Percentiles rank a stretch among this genome's conserved stretches.
Evolutionary conservation across 106 monocot genomes (phyloP).

Genomic region (Ottelia alismoides): DNA sequence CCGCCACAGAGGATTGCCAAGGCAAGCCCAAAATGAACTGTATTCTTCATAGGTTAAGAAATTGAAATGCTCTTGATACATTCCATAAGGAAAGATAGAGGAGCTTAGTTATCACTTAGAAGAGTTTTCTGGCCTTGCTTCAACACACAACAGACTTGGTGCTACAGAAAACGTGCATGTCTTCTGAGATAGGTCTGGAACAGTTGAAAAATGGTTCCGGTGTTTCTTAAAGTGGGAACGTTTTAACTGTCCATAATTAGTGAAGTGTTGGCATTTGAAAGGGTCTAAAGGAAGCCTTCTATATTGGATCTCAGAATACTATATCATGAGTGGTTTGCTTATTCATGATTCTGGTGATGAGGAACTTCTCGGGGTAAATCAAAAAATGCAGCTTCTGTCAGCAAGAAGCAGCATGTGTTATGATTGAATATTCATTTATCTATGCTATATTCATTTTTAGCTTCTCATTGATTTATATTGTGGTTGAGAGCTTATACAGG

Average conservation of each 20-base stretch:
- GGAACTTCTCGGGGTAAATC: too few species aligned
- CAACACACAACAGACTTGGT: conserved; percentile 8
- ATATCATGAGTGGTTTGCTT: too few species aligned
- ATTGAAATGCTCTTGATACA: conserved; percentile 13
- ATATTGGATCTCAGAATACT: too few species aligned
- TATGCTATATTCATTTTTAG: neutral
- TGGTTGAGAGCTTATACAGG: neutral
- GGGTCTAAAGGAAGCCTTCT: too few species aligned
- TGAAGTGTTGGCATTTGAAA: too few species aligned
- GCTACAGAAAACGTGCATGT: neutral
- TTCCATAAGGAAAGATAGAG: conserved; percentile 23
- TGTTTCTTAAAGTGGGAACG: conserved; percentile 27
- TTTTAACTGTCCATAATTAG: too few species aligned
- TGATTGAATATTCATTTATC: conserved; percentile 2
- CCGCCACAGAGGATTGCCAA: conserved; percentile 74
- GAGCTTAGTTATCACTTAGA: neutral
- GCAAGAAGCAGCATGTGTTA: too few species aligned
- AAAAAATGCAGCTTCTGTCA: too few species aligned
- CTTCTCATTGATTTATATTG: neutral
- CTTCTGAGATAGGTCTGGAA: conserved; percentile 2
- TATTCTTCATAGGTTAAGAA: conserved; percentile 53
- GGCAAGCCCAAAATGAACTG: conserved; percentile 71
- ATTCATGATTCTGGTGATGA: too few species aligned
- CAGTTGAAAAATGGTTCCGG: conserved; percentile 6
- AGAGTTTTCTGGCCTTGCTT: neutral